Evolutionary conservation across 805 yeast genomes (phyloP), one percentile per base, ranked within the genome.

Genomic region (Tetrapisispora phaffii): DNA sequence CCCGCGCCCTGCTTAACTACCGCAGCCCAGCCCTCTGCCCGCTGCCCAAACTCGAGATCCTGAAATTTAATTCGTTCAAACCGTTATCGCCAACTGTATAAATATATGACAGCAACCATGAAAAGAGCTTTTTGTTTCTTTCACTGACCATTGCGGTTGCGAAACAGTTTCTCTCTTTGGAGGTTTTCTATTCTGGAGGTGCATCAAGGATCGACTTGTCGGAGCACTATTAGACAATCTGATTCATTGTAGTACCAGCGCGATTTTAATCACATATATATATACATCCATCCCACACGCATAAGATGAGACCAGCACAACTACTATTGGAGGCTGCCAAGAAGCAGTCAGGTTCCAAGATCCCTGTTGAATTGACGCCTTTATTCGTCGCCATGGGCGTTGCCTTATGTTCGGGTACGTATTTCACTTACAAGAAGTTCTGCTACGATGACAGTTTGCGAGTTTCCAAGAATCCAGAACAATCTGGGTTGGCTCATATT

Each of bases 291-390:
- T 28, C 10, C 7, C 13, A 4, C 10, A 7, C 7, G 13, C 31
- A 28, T n/a, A n/a, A 28, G 16, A 74, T 75, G 77, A 75, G 79
- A 74, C 67, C 77, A 43, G 61, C 77, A 50, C 69, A 65, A 62
- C 59, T 67, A 47, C 58, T 69, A 50, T 65, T 72, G 56, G 67
- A 69, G 61, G 71, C 75, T 59, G 71, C 74, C 49, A 70, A 68
- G 54, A 69, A 69, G 56, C 47, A 60, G 24, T 50, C 63, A 45
- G 66, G 66, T 47, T 41, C 56, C 36, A 56, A 57, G 36, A 53
- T 76, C 44, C 81, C 81, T 56, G 72, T 76, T 44, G 82, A 77
- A 65, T 62, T 77, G 56, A 73, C 77, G 47, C 82, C 82, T 58
- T 67, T 77, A 51, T 75, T 75, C 55, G 65, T 73, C 31, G 80